Evolutionary conservation across 768 basidiomycete genomes (phyloP), one percentile per base, ranked within the genome.

Genomic region (Lentinula aciculospora): DNA sequence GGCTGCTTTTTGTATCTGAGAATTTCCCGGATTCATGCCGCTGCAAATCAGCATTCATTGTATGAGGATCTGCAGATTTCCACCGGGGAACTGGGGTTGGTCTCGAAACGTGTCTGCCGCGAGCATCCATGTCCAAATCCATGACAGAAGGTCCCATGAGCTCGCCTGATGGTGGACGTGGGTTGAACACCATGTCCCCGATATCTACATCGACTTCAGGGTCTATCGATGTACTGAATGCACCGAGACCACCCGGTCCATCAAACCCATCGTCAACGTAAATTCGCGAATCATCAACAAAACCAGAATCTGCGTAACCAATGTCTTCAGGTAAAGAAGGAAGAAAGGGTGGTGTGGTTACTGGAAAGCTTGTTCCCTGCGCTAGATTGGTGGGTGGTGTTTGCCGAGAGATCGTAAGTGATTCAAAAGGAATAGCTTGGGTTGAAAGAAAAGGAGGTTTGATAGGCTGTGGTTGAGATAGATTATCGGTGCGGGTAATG

Each of bases 261-360:
- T 46, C 54, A 40, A 44, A 56, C n/a, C 54, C 54, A 40, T 56
- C 54, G n/a, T 56, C 54, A 19, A 32, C 17, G 19, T 56, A 56
- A 10, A 56, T 42, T 19, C 54, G 40, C 2, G 15, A n/a, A 45
- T 56, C 54, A 12, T 56, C 54, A 23, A 56, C 40, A 27, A 44
- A 56, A 27, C 40, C 54, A 25, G 36, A 8, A n/a, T 56, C 54
- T 12, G 54, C 54, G 23, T 29, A 56, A 28, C 54, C 54, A 17
- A 56, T 44, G 25, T 56, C 54, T 54, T 39, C 53, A 34, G n/a
- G 0, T 7, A 53, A 25, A 25, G 32, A 25, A 1, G 51, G 32
- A 23, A 39, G 51, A 34, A 12, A 27, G 10, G 32, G 23, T 19
- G 51, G 36, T 53, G 51, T 25, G 9, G 32, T 34, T n/a, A 50